Conservation (phyloP, 192 early-diverging fungal genomes). For the Chytriomyces confervae region DNA sequence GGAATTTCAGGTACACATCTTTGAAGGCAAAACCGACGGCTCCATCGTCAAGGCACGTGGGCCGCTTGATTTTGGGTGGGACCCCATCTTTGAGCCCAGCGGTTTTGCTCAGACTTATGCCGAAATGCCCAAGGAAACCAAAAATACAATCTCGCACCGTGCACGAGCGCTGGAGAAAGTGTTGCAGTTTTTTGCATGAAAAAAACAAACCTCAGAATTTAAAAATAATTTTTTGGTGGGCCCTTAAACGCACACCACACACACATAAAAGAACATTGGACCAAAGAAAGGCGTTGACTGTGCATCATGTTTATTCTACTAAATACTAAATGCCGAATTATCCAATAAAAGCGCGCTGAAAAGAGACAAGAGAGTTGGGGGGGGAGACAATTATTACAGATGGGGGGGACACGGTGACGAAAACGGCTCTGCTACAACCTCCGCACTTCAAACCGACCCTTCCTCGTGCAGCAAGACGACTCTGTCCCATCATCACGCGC, state of each 20-base stretch:
- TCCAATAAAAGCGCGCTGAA: no score
- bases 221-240: no score
- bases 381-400: no score
- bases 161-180: conserved; percentile 77
- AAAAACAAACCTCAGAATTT: neutral
- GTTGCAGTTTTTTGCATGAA: conserved; percentile 48
- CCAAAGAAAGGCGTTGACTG: no score
- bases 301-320: no score
- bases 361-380: no score
- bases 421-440: neutral
- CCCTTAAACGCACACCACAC: no score
- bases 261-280: no score
- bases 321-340: no score
- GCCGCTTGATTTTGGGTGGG: conserved; percentile 90
- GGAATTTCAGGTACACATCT: conserved; percentile 42
- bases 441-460: neutral
- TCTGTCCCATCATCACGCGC: neutral
- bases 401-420: no score
- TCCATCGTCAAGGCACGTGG: conserved; percentile 87
- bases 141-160: conserved; percentile 93
- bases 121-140: conserved; percentile 81
- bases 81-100: conserved; percentile 91
- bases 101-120: conserved; percentile 72
- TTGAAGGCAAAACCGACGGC: conserved; percentile 86
- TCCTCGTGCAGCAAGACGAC: neutral